Evolutionary conservation across 2,329 filamentous ascomycete genomes (phyloP).

Genomic region (Epichloe typhina): DNA sequence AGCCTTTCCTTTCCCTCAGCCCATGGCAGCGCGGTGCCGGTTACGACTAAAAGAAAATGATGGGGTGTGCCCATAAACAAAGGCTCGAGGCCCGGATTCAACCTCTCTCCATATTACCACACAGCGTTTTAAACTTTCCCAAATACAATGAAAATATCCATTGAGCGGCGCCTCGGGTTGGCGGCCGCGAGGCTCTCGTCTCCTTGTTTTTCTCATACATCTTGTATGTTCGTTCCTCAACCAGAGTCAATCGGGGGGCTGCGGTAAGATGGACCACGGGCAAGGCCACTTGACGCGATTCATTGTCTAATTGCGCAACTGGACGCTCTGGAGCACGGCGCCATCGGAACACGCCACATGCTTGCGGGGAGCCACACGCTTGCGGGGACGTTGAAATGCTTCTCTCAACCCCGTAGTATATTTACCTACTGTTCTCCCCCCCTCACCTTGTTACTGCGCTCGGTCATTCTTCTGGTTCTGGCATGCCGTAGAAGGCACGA

Average conservation of each 20-base stretch:
- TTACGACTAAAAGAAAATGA: conserved; percentile 21
- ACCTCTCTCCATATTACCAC: too few species aligned
- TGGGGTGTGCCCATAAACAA: neutral
- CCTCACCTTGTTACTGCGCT: neutral
- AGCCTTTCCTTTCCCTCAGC: conserved; percentile 11
- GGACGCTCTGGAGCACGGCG: neutral
- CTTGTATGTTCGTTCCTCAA: neutral
- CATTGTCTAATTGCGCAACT: neutral
- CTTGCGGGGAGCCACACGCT: neutral
- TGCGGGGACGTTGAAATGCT: neutral
- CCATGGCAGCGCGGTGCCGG: conserved; percentile 33
- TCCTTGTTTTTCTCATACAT: too few species aligned
- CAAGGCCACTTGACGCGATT: neutral
- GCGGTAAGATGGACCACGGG: neutral
- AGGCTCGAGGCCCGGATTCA: too few species aligned
- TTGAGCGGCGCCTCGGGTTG: neutral
- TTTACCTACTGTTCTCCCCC: neutral
- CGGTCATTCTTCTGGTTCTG: neutral
- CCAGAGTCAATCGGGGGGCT: neutral
- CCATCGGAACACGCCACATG: neutral
- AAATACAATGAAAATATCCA: neutral
- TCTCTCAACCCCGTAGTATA: too few species aligned
- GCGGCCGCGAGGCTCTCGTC: neutral
- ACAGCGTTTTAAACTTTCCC: neutral
- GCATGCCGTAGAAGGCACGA: neutral